Evolutionary conservation across 768 basidiomycete genomes (phyloP).

Genomic region (Tulasnella sp.): DNA sequence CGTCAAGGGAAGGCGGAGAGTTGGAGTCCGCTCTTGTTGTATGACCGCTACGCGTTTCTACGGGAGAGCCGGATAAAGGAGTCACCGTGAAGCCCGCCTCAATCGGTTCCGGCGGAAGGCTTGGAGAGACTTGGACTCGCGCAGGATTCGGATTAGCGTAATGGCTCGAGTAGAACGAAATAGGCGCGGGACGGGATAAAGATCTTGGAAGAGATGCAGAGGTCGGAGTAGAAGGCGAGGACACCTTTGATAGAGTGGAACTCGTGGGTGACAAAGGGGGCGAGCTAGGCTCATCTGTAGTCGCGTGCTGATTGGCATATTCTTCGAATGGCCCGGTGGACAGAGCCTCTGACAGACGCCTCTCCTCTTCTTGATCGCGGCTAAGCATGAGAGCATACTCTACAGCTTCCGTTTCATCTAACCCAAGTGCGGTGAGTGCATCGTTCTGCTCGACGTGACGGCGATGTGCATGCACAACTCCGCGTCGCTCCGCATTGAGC

Average conservation of each 20-base stretch:
- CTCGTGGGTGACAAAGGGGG: conserved; percentile 19
- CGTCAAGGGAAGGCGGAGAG: not conserved
- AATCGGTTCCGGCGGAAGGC: conserved; percentile 39
- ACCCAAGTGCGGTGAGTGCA: conserved; percentile 49
- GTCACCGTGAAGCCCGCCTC: conserved; percentile 37
- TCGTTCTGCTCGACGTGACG: conserved; percentile 47
- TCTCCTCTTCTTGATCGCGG: conserved; percentile 50
- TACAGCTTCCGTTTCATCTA: conserved; percentile 62
- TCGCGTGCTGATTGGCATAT: conserved; percentile 8
- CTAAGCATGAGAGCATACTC: conserved; percentile 80
- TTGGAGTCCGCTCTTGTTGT: not conserved
- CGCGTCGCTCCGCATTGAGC: conserved; percentile 39
- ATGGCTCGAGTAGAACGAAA: conserved; percentile 10
- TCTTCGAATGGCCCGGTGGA: not conserved
- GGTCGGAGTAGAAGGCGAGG: conserved; percentile 21
- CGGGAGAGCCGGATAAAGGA: conserved; percentile 16
- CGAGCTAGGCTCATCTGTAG: conserved; percentile 2
- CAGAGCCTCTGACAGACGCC: conserved; percentile 18
- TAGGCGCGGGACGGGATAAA: conserved; percentile 14
- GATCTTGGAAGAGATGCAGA: conserved; percentile 1
- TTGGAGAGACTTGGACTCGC: conserved; percentile 48
- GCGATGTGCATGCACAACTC: conserved; percentile 29
- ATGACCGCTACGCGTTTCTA: not conserved
- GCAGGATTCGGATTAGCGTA: conserved; percentile 19
- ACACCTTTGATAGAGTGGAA: conserved; percentile 22